phyloP scores from a whole-genome alignment of 1,284 basidiomycete genomes.

The Ceratobasidium sp. region DNA sequence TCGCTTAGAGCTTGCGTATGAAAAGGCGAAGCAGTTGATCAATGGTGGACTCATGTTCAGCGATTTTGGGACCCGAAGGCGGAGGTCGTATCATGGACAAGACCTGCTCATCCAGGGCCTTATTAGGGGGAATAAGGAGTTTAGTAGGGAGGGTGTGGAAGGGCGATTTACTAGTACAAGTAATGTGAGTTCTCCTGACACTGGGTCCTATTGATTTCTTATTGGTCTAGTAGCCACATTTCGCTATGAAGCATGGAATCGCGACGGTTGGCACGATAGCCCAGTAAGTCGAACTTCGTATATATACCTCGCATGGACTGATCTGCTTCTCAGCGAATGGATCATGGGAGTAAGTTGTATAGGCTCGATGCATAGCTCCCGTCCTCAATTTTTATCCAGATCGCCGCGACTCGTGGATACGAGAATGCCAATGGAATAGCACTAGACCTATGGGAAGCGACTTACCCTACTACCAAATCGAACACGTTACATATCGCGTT shows the following conservation, averaged over 20 bases:
- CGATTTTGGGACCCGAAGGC: slow-evolving; percentile 93
- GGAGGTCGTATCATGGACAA: slow-evolving; percentile 84
- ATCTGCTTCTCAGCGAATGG: slow-evolving; percentile 74
- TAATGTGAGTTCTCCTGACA: slow-evolving; percentile 66
- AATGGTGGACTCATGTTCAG: slow-evolving; percentile 78
- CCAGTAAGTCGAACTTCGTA: slow-evolving; percentile 67
- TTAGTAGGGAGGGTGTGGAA: slow-evolving; percentile 54
- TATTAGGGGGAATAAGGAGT: slow-evolving; percentile 69
- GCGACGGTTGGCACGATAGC: slow-evolving; percentile 86
- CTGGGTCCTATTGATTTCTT: background rate
- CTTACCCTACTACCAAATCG: slow-evolving; percentile 66
- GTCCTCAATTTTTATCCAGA: slow-evolving; percentile 56
- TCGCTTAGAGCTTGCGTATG: slow-evolving; percentile 65
- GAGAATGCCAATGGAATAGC: slow-evolving; percentile 76
- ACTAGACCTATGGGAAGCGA: slow-evolving; percentile 84
- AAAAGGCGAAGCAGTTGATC: slow-evolving; percentile 78
- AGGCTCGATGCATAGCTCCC: background rate
- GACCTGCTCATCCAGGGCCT: slow-evolving; percentile 81
- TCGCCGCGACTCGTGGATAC: slow-evolving; percentile 86
- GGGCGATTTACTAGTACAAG: slow-evolving; percentile 86
- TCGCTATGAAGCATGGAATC: slow-evolving; percentile 79
- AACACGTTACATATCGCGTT: slow-evolving; percentile 75
- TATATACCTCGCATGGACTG: slow-evolving; percentile 27
- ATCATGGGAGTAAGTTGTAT: slow-evolving; percentile 83
- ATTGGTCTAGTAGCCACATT: slow-evolving; percentile 67